Evolutionary conservation across 495 filamentous ascomycete species (phyloP).

Genomic region (Penicillium nucicola): DNA sequence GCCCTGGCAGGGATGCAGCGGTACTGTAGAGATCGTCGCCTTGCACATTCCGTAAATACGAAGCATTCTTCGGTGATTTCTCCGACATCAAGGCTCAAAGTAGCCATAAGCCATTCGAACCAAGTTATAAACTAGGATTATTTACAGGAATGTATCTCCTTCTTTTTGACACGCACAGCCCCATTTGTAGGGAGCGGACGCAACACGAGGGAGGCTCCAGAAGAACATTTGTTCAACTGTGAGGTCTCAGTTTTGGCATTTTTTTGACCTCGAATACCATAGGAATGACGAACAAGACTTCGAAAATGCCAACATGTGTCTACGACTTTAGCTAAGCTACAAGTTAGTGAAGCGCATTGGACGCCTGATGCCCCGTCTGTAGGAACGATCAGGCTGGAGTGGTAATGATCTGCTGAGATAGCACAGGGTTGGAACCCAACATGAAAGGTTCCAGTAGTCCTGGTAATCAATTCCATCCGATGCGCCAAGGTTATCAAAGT

Average conservation of each 20-base stretch:
- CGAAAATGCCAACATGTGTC: conserved; percentile 37
- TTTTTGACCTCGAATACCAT: conserved; percentile 53
- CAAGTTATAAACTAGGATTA: background rate
- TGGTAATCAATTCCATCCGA: background rate
- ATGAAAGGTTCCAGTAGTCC: background rate
- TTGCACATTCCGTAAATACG: background rate
- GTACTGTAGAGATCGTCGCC: background rate
- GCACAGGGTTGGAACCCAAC: background rate
- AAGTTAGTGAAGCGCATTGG: background rate
- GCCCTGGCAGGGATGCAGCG: background rate
- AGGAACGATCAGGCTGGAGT: background rate
- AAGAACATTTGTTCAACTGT: conserved; percentile 30
- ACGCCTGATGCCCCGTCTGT: background rate
- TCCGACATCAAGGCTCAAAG: background rate
- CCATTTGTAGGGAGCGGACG: conserved; percentile 41
- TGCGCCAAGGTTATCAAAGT: too few species aligned
- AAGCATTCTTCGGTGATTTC: background rate
- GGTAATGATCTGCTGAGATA: background rate
- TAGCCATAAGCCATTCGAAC: background rate
- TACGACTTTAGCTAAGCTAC: conserved; percentile 1
- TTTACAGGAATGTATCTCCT: conserved; percentile 42
- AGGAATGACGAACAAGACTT: conserved; percentile 46
- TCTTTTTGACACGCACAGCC: conserved; percentile 49
- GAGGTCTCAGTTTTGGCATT: conserved; percentile 37
- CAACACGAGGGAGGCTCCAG: conserved; percentile 46